Evolutionary conservation across 768 basidiomycete genomes (phyloP), one percentile per base, ranked within the genome.

Genomic region (Leccinum uliginosum): DNA sequence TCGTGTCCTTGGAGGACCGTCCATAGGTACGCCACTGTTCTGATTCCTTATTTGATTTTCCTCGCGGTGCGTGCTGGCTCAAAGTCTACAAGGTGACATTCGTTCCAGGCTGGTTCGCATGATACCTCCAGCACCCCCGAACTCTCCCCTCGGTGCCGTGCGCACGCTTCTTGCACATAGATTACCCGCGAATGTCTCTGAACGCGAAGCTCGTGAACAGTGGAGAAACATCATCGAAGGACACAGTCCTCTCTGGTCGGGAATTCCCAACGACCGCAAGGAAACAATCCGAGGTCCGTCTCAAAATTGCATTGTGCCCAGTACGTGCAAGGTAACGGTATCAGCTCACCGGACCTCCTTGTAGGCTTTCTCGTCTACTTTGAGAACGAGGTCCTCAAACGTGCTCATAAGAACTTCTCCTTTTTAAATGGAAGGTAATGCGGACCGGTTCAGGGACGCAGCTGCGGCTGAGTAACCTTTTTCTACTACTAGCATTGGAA

Each of bases 201-300:
- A 93, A 61, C 78, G 80, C 32, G 84, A 86, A 58, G 92, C 91
- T 21, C 83, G 91, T 60, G 89, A 89, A n/a, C 82, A 92, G 62
- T 98, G 95, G 95, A 78, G 90, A 60, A 84, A 90, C 58, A 89
- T 97, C 55, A 89, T 97, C 11, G 95, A 98, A 74, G 95, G 95
- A 0, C 79, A 79, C 29, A 93, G 88, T 67, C 54, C 65, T 3
- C 76, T 96, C 3, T 98, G 95, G 95, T 67, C 75, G 6, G 91
- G 89, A 1, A 91, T 98, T 35, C 92, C 94, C 0, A 82, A 80
- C 48, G 95, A 97, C 67, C 82, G 92, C 60, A 93, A 94, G 70
- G 95, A 98, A 70, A 86, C 86, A 24, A 92, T 98, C 51, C 79
- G 94, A 70, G 91, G 93, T 91, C 73, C 44, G 69, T 61, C 10